phyloP scores from a whole-genome alignment of 1,284 basidiomycete species.

The Marasmius oreades region DNA sequence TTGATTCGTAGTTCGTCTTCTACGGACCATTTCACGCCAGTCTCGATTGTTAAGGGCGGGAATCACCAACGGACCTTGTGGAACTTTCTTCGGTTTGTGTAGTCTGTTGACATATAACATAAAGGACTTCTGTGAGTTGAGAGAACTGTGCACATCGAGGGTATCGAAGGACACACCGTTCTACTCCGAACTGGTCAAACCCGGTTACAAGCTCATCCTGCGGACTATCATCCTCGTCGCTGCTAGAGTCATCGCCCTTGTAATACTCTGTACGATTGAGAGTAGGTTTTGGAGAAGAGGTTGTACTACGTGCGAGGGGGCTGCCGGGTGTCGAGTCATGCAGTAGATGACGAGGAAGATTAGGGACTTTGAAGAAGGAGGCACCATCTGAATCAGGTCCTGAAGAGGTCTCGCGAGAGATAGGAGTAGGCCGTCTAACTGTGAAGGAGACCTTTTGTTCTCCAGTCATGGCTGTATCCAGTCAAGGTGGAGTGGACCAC shows the following conservation, averaged over 20 bases:
- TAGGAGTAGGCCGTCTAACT: conserved; percentile 63
- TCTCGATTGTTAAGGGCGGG: conserved; percentile 81
- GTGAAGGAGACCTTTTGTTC: conserved; percentile 67
- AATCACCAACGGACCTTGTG: conserved; percentile 75
- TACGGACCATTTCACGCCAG: conserved; percentile 77
- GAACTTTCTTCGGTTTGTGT: conserved; percentile 40
- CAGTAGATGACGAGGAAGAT: conserved; percentile 52
- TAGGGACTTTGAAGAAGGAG: conserved; percentile 51
- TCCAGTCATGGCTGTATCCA: conserved; percentile 25
- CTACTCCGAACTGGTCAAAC: conserved; percentile 65
- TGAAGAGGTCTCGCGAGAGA: conserved; percentile 55
- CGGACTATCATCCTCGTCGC: conserved; percentile 49
- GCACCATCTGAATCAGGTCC: conserved; percentile 52
- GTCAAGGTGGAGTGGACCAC: background rate
- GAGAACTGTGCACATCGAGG: conserved; percentile 31
- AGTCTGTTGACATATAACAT: conserved; percentile 32
- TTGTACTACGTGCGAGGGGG: conserved; percentile 50
- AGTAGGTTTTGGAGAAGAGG: conserved; percentile 36
- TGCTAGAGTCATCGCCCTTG: conserved; percentile 39
- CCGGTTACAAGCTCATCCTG: conserved; percentile 72
- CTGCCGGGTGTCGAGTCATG: conserved; percentile 47
- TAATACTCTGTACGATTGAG: background rate
- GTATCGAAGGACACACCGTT: conserved; percentile 63
- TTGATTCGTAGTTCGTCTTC: conserved; percentile 40
- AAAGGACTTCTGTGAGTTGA: conserved; percentile 61